These are phyloP conservation scores for Scheffersomyces spartinae DNA, from an alignment of 805 yeast genomes.

Conservation along the genomic window DNA sequence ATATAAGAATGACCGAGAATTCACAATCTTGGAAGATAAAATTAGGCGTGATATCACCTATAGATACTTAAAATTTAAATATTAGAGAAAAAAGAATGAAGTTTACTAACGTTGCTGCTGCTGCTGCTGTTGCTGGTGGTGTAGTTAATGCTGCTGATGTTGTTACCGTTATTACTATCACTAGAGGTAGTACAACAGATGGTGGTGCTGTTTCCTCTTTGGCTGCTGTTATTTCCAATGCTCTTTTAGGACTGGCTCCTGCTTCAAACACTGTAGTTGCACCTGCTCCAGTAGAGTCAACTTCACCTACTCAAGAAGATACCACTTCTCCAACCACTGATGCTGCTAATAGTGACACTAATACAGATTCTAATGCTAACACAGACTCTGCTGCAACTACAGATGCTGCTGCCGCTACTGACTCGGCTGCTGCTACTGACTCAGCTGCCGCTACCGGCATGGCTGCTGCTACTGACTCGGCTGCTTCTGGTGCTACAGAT, in stretches of 20 bases:
- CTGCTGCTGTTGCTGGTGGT: slow-evolving; percentile 1
- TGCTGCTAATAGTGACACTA: not conserved
- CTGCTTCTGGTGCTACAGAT: too few species aligned
- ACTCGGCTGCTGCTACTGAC: not conserved
- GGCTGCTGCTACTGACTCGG: not conserved
- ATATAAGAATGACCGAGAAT: too few species aligned
- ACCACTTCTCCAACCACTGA: too few species aligned
- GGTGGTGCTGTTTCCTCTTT: not conserved
- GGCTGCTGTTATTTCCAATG: slow-evolving; percentile 2
- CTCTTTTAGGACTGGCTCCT: slow-evolving; percentile 1
- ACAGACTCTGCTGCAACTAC: not conserved
- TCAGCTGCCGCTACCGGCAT: not conserved
- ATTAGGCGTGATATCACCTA: too few species aligned
- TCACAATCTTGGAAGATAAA: too few species aligned
- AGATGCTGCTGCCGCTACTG: not conserved
- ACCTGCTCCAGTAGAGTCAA: too few species aligned
- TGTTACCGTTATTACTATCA: slow-evolving; percentile 1
- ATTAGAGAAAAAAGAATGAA: too few species aligned
- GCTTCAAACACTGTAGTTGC: too few species aligned
- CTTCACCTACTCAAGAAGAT: too few species aligned
- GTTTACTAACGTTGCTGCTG: not conserved
- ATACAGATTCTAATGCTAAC: too few species aligned
- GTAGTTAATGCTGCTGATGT: not conserved
- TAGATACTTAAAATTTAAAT: too few species aligned
- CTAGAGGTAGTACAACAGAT: not conserved